These are phyloP conservation scores for Cyberlindnera galapagoensis DNA, from an alignment of 805 yeast species.

Conservation along the genomic window DNA sequence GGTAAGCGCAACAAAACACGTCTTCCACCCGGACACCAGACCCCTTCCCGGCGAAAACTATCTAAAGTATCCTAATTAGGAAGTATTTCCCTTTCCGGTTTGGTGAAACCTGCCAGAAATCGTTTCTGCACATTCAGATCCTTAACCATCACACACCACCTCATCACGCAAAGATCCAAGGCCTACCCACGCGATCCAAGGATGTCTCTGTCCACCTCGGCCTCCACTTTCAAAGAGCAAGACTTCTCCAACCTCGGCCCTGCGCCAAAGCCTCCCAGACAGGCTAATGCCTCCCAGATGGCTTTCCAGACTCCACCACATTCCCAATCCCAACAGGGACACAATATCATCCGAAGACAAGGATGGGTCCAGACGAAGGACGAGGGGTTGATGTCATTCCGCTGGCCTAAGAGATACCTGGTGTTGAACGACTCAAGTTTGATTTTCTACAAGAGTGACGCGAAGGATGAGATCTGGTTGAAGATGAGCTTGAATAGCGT, in stretches of 20 bases:
- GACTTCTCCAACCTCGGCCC: slow-evolving; percentile 52
- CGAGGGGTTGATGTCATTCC: slow-evolving; percentile 80
- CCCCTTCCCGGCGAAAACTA: no score
- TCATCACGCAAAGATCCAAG: neutral
- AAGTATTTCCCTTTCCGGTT: no score
- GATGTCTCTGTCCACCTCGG: slow-evolving; percentile 36
- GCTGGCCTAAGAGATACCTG: slow-evolving; percentile 89
- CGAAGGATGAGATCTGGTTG: slow-evolving; percentile 38
- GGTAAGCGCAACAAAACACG: no score
- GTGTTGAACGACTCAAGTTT: slow-evolving; percentile 70
- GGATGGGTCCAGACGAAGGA: slow-evolving; percentile 94
- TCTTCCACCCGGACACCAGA: no score
- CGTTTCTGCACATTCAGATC: neutral
- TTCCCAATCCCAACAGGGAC: slow-evolving; percentile 22
- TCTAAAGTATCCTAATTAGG: no score
- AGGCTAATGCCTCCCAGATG: slow-evolving; percentile 17
- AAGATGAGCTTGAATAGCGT: slow-evolving; percentile 54
- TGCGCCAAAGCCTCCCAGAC: slow-evolving; percentile 45
- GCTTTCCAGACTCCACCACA: slow-evolving; percentile 23
- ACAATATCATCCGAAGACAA: slow-evolving; percentile 29
- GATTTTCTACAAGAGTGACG: slow-evolving; percentile 68
- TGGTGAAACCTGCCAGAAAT: no score
- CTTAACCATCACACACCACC: neutral
- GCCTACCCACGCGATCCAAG: slow-evolving; percentile 1
- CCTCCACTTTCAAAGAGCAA: slow-evolving; percentile 32